phyloP scores from a whole-genome alignment of 345 rosid genomes.

The Camelina hispida region DNA sequence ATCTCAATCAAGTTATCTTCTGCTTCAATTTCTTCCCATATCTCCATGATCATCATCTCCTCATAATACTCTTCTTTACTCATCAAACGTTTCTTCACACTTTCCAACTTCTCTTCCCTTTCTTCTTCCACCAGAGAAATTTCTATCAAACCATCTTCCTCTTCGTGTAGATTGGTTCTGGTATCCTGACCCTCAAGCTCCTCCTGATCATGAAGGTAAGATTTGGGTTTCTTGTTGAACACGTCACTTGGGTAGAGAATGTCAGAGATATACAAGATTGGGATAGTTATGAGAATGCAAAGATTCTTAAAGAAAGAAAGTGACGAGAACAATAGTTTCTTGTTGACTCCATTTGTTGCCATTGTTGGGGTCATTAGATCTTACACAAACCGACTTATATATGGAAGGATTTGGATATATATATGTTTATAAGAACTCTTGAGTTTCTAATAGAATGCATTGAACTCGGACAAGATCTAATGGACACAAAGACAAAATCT shows the following conservation, averaged over 20 bases:
- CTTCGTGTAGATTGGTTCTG: slow-evolving; percentile 23
- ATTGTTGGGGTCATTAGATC: slow-evolving; percentile 32
- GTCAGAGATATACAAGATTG: slow-evolving; percentile 52
- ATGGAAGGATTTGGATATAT: neutral
- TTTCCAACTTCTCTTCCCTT: slow-evolving; percentile 34
- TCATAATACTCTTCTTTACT: slow-evolving; percentile 44
- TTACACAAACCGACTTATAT: slow-evolving; percentile 2
- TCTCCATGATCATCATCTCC: slow-evolving; percentile 47
- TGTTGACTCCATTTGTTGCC: slow-evolving; percentile 35
- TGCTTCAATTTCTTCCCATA: slow-evolving; percentile 55
- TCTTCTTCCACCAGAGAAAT: slow-evolving; percentile 49
- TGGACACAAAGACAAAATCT: slow-evolving; percentile 27
- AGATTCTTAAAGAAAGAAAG: slow-evolving; percentile 37
- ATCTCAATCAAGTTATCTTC: slow-evolving; percentile 82
- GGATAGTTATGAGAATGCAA: slow-evolving; percentile 39
- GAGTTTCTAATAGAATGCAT: slow-evolving; percentile 24
- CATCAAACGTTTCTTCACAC: slow-evolving; percentile 35
- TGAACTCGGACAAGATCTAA: slow-evolving; percentile 29
- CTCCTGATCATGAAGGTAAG: slow-evolving; percentile 21
- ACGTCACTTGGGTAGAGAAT: slow-evolving; percentile 37
- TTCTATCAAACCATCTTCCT: slow-evolving; percentile 68
- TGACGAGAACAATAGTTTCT: slow-evolving; percentile 26
- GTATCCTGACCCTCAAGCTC: slow-evolving; percentile 29
- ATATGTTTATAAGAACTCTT: neutral
- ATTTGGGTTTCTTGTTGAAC: slow-evolving; percentile 24